Percentiles rank a stretch among this genome's conserved stretches.
These are phyloP conservation scores for Punica granatum DNA, from an alignment of 345 rosid genomes.

Conservation along the genomic window DNA sequence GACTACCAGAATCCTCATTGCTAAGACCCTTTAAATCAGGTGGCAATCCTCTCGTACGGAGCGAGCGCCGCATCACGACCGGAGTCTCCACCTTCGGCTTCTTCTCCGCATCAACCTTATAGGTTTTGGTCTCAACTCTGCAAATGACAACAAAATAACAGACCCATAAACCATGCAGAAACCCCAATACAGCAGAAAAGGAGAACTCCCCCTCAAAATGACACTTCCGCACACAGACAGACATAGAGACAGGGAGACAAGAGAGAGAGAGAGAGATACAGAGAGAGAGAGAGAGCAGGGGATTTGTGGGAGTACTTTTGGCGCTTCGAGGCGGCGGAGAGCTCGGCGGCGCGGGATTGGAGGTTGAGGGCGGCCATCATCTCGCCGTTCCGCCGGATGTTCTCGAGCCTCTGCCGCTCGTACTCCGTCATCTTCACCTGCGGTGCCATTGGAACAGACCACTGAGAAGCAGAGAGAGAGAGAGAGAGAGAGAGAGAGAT, in stretches of 20 bases:
- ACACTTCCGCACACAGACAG: not conserved
- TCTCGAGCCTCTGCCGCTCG: conserved; percentile 68
- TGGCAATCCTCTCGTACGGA: conserved; percentile 57
- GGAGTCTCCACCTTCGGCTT: conserved; percentile 37
- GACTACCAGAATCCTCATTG: conserved; percentile 14
- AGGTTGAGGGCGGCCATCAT: conserved; percentile 72
- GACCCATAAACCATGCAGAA: not conserved
- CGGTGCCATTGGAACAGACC: conserved; percentile 41
- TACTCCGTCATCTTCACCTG: conserved; percentile 49
- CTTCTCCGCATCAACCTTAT: conserved; percentile 34
- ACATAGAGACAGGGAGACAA: not conserved
- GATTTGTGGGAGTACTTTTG: conserved; percentile 21
- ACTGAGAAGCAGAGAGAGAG: not conserved
- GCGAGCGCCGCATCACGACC: conserved; percentile 47
- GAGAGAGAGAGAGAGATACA: not conserved
- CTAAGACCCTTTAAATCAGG: conserved; percentile 49
- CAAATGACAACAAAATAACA: not conserved
- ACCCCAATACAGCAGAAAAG: not conserved
- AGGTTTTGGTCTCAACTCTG: conserved; percentile 33
- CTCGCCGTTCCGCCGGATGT: conserved; percentile 65
- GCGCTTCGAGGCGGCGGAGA: conserved; percentile 51
- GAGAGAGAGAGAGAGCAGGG: not conserved
- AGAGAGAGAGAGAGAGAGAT: not conserved
- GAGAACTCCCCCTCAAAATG: not conserved
- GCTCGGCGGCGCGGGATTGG: conserved; percentile 42